Conservation (phyloP, 1,139 yeast species). For the Scheffersomyces quercinus region DNA sequence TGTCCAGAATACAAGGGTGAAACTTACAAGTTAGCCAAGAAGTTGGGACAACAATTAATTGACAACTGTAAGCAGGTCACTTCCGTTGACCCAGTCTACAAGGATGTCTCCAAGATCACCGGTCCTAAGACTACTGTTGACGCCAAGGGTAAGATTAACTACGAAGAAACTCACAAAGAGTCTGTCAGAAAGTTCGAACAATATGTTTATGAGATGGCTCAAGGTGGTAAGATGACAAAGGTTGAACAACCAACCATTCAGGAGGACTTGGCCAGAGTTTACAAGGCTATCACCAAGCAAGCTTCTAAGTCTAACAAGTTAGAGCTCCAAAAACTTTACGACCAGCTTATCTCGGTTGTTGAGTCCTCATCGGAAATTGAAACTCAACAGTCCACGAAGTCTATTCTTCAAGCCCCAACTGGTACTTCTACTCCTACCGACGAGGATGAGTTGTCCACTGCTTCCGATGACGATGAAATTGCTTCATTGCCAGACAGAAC, state of each 20-base stretch:
- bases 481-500: conserved; percentile 79
- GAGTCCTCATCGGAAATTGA: conserved; percentile 68
- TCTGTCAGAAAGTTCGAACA: conserved; percentile 93
- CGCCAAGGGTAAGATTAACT: conserved; percentile 81
- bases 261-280: conserved; percentile 82
- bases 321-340: conserved; percentile 79
- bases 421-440: conserved; percentile 47
- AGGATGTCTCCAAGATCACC: conserved; percentile 90
- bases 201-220: conserved; percentile 95
- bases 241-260: conserved; percentile 69
- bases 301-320: conserved; percentile 64
- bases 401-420: conserved; percentile 35
- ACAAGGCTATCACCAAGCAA: conserved; percentile 77
- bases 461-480: conserved; percentile 68
- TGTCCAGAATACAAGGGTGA: conserved; percentile 90
- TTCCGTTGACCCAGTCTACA: conserved; percentile 83
- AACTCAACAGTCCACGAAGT: conserved; percentile 46
- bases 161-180: conserved; percentile 84
- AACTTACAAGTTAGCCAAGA: conserved; percentile 83
- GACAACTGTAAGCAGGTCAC: conserved; percentile 93
- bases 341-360: conserved; percentile 73
- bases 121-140: conserved; percentile 92
- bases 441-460: conserved; percentile 50
- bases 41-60: conserved; percentile 87
- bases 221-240: conserved; percentile 84